These are phyloP conservation scores for Zea mays DNA, from an alignment of 176 grass and related monocot genomes.

Conservation along the genomic window Zm-B73-REFERENCE-NAM-5.0 NC_050099.1:192353001-192353500, in stretches of 20 bases:
- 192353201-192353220: background rate
- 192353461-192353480: background rate
- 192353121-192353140: too few relatives aligned
- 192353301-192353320: background rate
- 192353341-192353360: background rate
- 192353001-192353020: background rate
- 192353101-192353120: background rate
- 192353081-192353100: background rate
- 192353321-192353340: background rate
- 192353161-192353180: background rate
- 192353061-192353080: background rate
- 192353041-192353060: background rate
- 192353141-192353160: background rate
- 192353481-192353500: background rate
- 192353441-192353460: background rate
- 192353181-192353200: background rate
- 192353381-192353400: background rate
- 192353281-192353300: background rate
- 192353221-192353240: background rate
- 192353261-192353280: background rate
- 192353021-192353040: background rate
- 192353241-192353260: background rate
- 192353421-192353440: background rate
- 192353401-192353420: background rate
- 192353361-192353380: background rate